phyloP scores from a whole-genome alignment of 495 filamentous ascomycete species.

The Penicillium arizonense region DNA sequence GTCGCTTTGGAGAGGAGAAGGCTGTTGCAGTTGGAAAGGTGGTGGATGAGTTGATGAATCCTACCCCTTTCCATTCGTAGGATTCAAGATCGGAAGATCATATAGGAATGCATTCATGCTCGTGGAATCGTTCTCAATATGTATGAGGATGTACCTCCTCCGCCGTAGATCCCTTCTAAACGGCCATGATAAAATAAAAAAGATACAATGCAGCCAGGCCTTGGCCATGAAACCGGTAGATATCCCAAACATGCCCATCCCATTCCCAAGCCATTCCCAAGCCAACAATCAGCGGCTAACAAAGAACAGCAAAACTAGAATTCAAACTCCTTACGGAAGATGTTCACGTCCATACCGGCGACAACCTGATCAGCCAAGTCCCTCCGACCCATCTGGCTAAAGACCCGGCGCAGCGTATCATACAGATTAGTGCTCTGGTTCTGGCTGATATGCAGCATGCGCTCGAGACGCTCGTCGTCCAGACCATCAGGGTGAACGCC shows the following conservation, averaged over 20 bases:
- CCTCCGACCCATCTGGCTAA: slow-evolving; percentile 86
- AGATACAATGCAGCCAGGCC: slow-evolving; percentile 18
- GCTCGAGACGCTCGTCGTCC: slow-evolving; percentile 68
- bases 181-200: slow-evolving; percentile 1
- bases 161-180: slow-evolving; percentile 2
- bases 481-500: slow-evolving; percentile 49
- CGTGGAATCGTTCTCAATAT: not conserved
- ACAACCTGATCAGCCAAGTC: slow-evolving; percentile 87
- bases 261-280: too few species aligned
- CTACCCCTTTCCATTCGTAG: slow-evolving; percentile 15
- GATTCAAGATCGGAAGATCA: not conserved
- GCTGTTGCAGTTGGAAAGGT: slow-evolving; percentile 42
- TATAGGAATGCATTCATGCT: not conserved
- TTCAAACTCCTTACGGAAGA: slow-evolving; percentile 79
- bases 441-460: slow-evolving; percentile 72
- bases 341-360: slow-evolving; percentile 85
- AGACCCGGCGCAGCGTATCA: slow-evolving; percentile 88
- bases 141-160: not conserved
- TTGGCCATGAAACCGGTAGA: slow-evolving; percentile 2
- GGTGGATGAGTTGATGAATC: slow-evolving; percentile 26
- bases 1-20: slow-evolving; percentile 45
- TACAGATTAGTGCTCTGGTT: slow-evolving; percentile 96
- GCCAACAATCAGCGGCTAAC: not conserved
- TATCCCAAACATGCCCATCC: not conserved
- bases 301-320: slow-evolving; percentile 46